A percentile compares a stretch with the other conserved stretches of the same genome.
These are phyloP conservation scores for Cicer cuneatum DNA, from an alignment of 306 rosid genomes.

Conservation along the genomic window DNA sequence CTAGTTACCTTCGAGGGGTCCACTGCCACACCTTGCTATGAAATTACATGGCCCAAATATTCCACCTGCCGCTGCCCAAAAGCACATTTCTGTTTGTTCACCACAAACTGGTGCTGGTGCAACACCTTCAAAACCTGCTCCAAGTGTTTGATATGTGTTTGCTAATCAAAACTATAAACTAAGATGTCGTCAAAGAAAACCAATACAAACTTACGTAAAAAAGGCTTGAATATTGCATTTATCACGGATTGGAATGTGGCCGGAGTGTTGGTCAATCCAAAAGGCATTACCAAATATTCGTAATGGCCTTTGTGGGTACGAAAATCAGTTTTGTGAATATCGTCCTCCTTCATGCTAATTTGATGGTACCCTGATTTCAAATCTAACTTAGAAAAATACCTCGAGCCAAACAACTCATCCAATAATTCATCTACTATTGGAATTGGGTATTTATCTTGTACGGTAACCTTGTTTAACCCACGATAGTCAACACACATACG, in stretches of 20 bases:
- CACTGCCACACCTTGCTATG: background rate
- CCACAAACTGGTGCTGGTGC: background rate
- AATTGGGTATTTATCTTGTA: no score
- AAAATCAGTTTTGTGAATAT: no score
- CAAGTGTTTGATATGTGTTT: background rate
- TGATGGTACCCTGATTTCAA: background rate
- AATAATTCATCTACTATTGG: no score
- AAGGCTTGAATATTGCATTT: background rate
- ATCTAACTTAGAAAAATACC: no score
- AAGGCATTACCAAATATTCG: background rate
- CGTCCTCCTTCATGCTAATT: background rate
- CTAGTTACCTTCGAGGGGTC: background rate
- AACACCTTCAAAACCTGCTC: background rate
- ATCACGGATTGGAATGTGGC: background rate
- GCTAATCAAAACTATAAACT: background rate
- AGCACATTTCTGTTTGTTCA: background rate
- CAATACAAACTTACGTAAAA: background rate
- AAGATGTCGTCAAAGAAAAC: background rate
- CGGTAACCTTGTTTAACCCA: no score
- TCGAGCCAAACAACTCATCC: no score
- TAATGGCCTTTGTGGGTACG: background rate
- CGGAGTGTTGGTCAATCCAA: background rate
- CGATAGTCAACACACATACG: no score
- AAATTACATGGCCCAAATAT: no score
- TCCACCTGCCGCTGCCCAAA: no score